Base-by-base conservation (phyloP, 1,139 yeast species). In the Nakaseomyces delphensis region DNA sequence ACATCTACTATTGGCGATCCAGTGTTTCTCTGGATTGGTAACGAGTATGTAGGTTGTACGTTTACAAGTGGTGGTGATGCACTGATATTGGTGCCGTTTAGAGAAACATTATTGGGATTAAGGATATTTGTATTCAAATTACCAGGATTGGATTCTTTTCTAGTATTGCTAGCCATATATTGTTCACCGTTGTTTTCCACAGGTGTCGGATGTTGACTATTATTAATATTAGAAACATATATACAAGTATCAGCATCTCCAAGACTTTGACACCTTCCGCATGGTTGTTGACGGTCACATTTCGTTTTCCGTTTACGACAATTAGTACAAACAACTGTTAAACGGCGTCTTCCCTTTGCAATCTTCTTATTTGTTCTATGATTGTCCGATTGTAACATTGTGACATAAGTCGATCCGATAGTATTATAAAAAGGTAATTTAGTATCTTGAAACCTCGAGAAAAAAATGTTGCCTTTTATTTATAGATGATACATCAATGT, bases 271-370 rank as follows among this genome's bases (percentile, higher is more conserved):
- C 68, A 64, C 14, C 56, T 52, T 0, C 56, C 51, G 41, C 68
- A 64, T 1, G 68, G 68, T 32, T 49, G 51, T 4, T 44, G 46
- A 41, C 60, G 56, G 43, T 63, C 64, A 49, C 68, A 64, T 51
- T 59, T 62, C 32, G 59, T 62, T 45, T 64, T 64, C 45, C 65
- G 55, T 41, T 62, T 58, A 38, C 59, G 62, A 43, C 68, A 64
- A 36, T 62, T 62, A 11, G 60, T 48, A 43, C 67, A 64, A 2
- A 60, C 64, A 9, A 61, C 49, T 0, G 64, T 60, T 6, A 48
- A 45, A 38, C 65, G 54, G 13, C 53, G 48, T 15, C 63, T 52
- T 40, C 44, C 46, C 43, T 49, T 48, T 9, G 33, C 11, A 4
- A 35, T 31, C 27, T 21, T 33, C 19, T 39, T 35, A 15, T 32